A percentile compares a stretch with the other conserved stretches of the same genome.
phyloP scores from a whole-genome alignment of 1,284 basidiomycete species.

The Pseudozyma hubeiensis region DNA sequence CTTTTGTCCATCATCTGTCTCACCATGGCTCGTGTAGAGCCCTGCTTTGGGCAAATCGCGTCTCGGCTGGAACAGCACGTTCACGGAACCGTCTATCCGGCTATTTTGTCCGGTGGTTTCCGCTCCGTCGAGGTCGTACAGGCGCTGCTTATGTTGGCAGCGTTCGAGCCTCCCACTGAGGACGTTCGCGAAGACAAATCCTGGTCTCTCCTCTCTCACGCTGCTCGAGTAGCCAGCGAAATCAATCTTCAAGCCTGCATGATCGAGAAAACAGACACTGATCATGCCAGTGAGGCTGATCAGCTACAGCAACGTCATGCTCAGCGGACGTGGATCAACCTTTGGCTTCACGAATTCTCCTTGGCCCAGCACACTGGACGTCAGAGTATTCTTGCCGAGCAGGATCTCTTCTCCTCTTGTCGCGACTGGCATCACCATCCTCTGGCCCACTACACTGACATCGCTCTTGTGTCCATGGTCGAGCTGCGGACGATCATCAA shows the following conservation, averaged over 20 bases:
- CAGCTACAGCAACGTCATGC: not conserved
- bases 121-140: conserved; percentile 22
- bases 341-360: conserved; percentile 17
- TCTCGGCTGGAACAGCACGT: conserved; percentile 4
- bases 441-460: conserved; percentile 4
- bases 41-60: not conserved
- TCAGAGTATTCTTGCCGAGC: conserved; percentile 4
- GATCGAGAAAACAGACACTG: not conserved
- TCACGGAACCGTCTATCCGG: conserved; percentile 6
- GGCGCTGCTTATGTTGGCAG: conserved; percentile 14
- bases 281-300: too few relatives aligned
- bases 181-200: conserved; percentile 13
- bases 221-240: conserved; percentile 5
- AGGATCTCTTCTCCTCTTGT: conserved; percentile 3
- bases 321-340: conserved; percentile 14
- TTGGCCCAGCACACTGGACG: conserved; percentile 18
- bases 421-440: conserved; percentile 3
- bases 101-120: not conserved
- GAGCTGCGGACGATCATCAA: conserved; percentile 13
- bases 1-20: conserved; percentile 12
- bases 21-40: conserved; percentile 8
- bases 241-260: conserved; percentile 14
- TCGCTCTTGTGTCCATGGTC: conserved; percentile 13
- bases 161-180: conserved; percentile 11
- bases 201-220: conserved; percentile 7